These are phyloP conservation scores for Apiospora aurea DNA, from an alignment of 2,329 filamentous ascomycete genomes.

Conservation along the genomic window DNA sequence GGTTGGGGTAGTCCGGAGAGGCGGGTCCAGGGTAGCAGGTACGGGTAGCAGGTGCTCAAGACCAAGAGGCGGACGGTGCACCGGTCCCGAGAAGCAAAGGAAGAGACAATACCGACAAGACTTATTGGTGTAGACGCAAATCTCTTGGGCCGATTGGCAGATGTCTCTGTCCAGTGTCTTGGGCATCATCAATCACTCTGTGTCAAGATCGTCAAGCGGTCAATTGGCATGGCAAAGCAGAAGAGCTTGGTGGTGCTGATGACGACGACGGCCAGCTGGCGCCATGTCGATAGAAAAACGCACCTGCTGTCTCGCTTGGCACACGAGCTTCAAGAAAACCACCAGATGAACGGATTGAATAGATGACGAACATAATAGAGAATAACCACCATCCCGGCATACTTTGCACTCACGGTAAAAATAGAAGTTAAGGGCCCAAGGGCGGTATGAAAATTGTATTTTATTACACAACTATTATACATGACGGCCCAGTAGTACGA, in stretches of 20 bases:
- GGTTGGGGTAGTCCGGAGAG: conserved; percentile 24
- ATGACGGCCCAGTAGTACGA: conserved; percentile 30
- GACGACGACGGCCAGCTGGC: background rate
- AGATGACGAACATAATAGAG: background rate
- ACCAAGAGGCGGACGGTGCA: background rate
- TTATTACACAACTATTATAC: conserved; percentile 41
- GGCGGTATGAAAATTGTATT: conserved; percentile 28
- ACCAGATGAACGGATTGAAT: background rate
- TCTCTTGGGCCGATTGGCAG: conserved; percentile 8
- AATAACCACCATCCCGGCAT: background rate
- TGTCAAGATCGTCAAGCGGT: background rate
- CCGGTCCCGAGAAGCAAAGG: background rate
- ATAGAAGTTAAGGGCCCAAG: conserved; percentile 24
- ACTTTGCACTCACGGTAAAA: background rate
- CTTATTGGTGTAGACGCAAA: background rate
- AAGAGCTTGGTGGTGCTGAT: background rate
- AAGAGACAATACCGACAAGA: background rate
- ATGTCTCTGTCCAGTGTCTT: conserved; percentile 17
- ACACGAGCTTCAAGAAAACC: background rate
- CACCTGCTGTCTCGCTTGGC: background rate
- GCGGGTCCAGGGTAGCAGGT: background rate
- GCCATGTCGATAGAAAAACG: background rate
- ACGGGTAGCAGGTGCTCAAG: background rate
- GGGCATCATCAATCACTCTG: conserved; percentile 6
- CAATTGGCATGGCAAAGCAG: background rate